Base-by-base conservation (phyloP, 2,329 filamentous ascomycete genomes). In the Akanthomyces uredinophilus region DNA sequence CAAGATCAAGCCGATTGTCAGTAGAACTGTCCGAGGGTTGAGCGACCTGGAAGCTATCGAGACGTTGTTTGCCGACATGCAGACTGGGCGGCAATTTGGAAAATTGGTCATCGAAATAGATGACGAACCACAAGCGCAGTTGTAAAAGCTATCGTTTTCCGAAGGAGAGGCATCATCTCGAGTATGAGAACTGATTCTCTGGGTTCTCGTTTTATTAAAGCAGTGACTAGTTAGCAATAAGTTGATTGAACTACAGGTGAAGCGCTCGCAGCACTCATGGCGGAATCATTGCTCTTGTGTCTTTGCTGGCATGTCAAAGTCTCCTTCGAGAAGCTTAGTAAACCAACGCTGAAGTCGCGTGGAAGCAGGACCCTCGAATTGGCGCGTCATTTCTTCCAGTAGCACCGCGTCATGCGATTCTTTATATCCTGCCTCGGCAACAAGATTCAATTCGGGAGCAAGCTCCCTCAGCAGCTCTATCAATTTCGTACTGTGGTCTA, bases 41-140 rank as follows among this genome's bases (percentile, higher is more conserved):
- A 87, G 89, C 58, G 87, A 92, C 68, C 69, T 96, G 7, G 81
- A 86, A n/a, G 89, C 79, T 14, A 90, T 98, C 60, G 87, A 98
- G 64, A 81, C 80, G 0, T 74, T 97, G 55, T 98, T 96, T 72
- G 87, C 90, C 47, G 92, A 96, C 54, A 96, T 98, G 86, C 91
- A 91, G 72, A 84, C 86, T 5, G 91, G 89, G 0, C 87, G 78
- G 64, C 94, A 98, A 75, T 96, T 98, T 78, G 95, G 94, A 13
- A 98, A 98, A 77, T 74, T 98, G 68, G 92, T 97, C 1, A 84
- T 97, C 66, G 85, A 91, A 68, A 83, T 93, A 68, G 80, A 72
- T 22, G 65, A 67, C 6, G 73, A 70, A 10, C 66, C 67, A 1
- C 61, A 70, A 14, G 70, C 78, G 3, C 82, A 78, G 66, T 65